Evolutionary conservation across 192 early-diverging fungal genomes (phyloP).

Genomic region (Physocladia obscura): DNA sequence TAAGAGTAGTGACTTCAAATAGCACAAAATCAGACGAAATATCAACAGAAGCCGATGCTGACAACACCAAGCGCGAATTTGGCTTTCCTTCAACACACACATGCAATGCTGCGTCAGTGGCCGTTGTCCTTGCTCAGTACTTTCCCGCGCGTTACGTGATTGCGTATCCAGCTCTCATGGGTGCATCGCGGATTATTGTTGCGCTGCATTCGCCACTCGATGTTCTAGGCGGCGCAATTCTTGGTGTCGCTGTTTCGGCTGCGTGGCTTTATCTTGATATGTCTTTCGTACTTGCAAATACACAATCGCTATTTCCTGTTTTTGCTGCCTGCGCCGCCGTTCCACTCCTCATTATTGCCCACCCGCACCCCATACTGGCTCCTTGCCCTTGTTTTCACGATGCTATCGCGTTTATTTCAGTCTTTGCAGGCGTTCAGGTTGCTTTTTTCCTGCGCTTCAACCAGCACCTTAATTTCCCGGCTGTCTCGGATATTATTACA

Average conservation of each 20-base stretch:
- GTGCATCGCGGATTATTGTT: slow-evolving; percentile 76
- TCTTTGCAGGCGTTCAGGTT: slow-evolving; percentile 47
- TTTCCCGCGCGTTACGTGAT: slow-evolving; percentile 33
- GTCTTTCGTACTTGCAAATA: slow-evolving; percentile 20
- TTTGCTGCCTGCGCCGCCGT: slow-evolving; percentile 1
- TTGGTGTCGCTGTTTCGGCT: slow-evolving; percentile 58
- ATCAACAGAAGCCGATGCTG: slow-evolving; percentile 37
- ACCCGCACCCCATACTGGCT: slow-evolving; percentile 68
- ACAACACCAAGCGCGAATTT: slow-evolving; percentile 74
- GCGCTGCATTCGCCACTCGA: slow-evolving; percentile 87
- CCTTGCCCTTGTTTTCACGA: slow-evolving; percentile 77
- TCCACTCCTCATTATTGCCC: slow-evolving; percentile 27
- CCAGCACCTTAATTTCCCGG: background rate
- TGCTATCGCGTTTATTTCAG: slow-evolving; percentile 65
- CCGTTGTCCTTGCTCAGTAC: background rate
- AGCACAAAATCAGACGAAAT: slow-evolving; percentile 37
- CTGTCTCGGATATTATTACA: background rate
- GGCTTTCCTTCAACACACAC: slow-evolving; percentile 92
- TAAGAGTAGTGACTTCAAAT: too few relatives aligned
- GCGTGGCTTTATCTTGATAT: slow-evolving; percentile 55
- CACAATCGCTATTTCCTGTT: background rate
- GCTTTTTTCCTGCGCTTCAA: background rate
- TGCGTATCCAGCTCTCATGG: slow-evolving; percentile 62
- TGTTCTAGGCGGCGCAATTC: slow-evolving; percentile 64
- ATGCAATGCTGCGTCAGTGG: slow-evolving; percentile 75